phyloP scores from a whole-genome alignment of 176 grass and related monocot species.

The Hyparrhenia diplandra region DNA sequence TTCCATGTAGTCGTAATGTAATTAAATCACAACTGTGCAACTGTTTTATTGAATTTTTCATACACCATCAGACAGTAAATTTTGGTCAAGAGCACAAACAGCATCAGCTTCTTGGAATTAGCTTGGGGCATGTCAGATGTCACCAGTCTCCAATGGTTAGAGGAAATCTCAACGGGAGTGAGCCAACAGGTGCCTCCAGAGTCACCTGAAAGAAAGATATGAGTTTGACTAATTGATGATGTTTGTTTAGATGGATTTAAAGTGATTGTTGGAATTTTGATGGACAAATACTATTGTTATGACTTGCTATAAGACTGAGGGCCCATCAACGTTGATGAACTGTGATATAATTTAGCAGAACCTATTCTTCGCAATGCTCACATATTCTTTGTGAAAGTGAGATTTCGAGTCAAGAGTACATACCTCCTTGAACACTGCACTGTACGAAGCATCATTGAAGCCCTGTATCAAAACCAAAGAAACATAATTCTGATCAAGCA shows the following conservation, averaged over 20 bases:
- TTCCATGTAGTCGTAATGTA: background rate
- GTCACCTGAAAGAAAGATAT: slow-evolving; percentile 31
- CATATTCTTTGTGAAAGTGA: background rate
- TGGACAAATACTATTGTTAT: background rate
- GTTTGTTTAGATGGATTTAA: background rate
- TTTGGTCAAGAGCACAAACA: background rate
- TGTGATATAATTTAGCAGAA: background rate
- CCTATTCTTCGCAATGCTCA: background rate
- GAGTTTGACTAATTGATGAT: background rate
- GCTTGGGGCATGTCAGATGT: background rate
- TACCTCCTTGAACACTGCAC: slow-evolving; percentile 83
- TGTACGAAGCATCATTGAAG: slow-evolving; percentile 69
- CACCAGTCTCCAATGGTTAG: slow-evolving; percentile 36
- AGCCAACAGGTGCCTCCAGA: slow-evolving; percentile 28
- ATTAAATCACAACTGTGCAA: background rate
- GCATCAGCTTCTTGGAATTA: background rate
- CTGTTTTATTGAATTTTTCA: background rate
- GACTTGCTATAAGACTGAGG: background rate
- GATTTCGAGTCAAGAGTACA: background rate
- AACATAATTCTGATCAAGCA: slow-evolving; percentile 15
- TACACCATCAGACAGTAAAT: background rate
- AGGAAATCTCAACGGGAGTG: slow-evolving; percentile 12
- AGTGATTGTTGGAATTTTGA: background rate
- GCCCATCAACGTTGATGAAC: background rate
- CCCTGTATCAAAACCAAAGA: slow-evolving; percentile 39